These are phyloP conservation scores for Exophiala lecanii-corni DNA, from an alignment of 2,329 filamentous ascomycete species.

Conservation along the genomic window DNA sequence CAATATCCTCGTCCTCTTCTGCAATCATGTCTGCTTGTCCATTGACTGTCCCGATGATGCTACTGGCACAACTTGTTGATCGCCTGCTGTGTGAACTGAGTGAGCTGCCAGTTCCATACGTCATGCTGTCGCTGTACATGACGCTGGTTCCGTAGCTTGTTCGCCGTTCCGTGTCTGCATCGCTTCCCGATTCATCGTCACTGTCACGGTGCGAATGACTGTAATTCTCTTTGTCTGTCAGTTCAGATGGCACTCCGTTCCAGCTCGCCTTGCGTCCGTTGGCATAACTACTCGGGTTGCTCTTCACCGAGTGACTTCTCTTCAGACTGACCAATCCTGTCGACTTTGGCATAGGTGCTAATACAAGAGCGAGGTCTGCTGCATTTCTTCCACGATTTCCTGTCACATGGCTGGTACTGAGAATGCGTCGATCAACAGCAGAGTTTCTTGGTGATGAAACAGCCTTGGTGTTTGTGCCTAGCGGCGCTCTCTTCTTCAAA, in stretches of 20 bases:
- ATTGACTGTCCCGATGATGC: slow-evolving; percentile 33
- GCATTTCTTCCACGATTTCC: slow-evolving; percentile 54
- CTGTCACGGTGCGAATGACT: slow-evolving; percentile 50
- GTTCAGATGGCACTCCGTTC: slow-evolving; percentile 45
- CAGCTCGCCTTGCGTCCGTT: slow-evolving; percentile 65
- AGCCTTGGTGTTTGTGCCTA: slow-evolving; percentile 36
- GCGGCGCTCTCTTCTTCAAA: slow-evolving; percentile 49
- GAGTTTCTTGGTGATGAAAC: slow-evolving; percentile 39
- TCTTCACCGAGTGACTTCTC: slow-evolving; percentile 73
- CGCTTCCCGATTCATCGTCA: slow-evolving; percentile 43
- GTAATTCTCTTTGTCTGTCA: slow-evolving; percentile 59
- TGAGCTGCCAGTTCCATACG: slow-evolving; percentile 37
- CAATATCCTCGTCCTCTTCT: slow-evolving; percentile 30
- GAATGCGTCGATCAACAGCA: slow-evolving; percentile 67
- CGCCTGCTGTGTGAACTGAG: slow-evolving; percentile 32
- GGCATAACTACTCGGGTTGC: slow-evolving; percentile 45
- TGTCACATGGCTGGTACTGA: slow-evolving; percentile 85
- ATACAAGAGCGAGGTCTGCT: slow-evolving; percentile 38
- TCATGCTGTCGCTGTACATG: slow-evolving; percentile 39
- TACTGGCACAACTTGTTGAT: slow-evolving; percentile 36
- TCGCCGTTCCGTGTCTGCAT: slow-evolving; percentile 44
- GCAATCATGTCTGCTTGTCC: slow-evolving; percentile 28
- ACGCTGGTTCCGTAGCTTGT: slow-evolving; percentile 35
- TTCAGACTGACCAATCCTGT: slow-evolving; percentile 56
- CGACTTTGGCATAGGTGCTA: slow-evolving; percentile 28